Evolutionary conservation across 495 filamentous ascomycete species (phyloP), one percentile per base, ranked within the genome.

Genomic region (Cercophora scortea): DNA sequence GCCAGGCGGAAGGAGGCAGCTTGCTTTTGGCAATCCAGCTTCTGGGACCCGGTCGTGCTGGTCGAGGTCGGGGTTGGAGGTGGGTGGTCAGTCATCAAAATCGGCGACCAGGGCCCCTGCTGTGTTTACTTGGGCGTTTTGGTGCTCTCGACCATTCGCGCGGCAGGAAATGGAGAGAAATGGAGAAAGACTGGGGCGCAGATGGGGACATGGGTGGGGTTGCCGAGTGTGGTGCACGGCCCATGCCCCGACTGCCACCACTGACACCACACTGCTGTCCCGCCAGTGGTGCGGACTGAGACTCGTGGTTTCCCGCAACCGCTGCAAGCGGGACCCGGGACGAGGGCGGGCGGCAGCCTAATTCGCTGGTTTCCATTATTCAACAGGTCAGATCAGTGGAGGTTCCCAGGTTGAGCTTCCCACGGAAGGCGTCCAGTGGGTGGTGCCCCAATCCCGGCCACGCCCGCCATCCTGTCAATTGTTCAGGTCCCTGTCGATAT

Each of bases 111-210:
- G 51, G 53, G 50, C 15, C 48, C 35, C 41, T 42, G 50, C 40
- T 65, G 42, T 65, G 62, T 65, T 65, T 65, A 65, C 62, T 65
- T 65, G 57, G 53, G 48, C 44, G 52, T 44, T 50, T 45, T 2
- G 25, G 25, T 53, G 13, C 36, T 1, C 36, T 49, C 18, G 55
- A 12, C 42, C 44, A 41, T n/a, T 45, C 5, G 43, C 17, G 25
- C 43, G 43, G 17, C 17, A 45, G 43, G 43, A 45, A 32, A 18
- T 18, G 2, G 32, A 25, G 25, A 25, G 25, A 25, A 25, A 25
- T 25, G 25, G 34, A n/a, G 32, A 48, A 17, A n/a, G 44, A 13
- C 15, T 47, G 16, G 46, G n/a, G 32, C 35, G 19, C 13, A 44
- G 9, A 19, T 15, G 42, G 42, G 8, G 43, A 18, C 32, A 18